Evolutionary conservation across 768 basidiomycete species (phyloP).

Genomic region (Pholiota molesta): DNA sequence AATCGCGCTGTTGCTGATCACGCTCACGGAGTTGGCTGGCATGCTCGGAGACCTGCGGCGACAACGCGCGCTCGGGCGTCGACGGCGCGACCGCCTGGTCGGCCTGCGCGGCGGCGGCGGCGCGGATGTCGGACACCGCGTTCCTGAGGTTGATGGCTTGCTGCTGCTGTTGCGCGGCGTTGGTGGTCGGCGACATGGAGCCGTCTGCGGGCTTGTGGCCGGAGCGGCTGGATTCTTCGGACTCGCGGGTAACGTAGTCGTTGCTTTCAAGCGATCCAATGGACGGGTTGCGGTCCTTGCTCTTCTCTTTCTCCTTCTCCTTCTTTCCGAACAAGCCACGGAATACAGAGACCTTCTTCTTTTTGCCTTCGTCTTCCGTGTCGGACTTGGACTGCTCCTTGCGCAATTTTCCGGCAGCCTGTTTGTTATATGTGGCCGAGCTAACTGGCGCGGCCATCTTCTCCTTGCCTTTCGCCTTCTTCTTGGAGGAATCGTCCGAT

Average conservation of each 20-base stretch:
- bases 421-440: constrained; percentile 37
- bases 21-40: constrained; percentile 80
- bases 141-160: constrained; percentile 25
- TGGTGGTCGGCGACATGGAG: constrained; percentile 54
- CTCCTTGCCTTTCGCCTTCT: constrained; percentile 56
- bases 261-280: constrained; percentile 56
- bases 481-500: constrained; percentile 37
- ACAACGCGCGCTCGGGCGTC: constrained; percentile 28
- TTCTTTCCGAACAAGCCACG: constrained; percentile 74
- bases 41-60: constrained; percentile 59
- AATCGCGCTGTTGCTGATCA: constrained; percentile 85
- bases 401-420: constrained; percentile 40
- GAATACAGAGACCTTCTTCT: constrained; percentile 77
- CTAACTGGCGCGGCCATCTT: constrained; percentile 51
- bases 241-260: constrained; percentile 44
- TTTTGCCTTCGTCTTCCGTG: constrained; percentile 48
- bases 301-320: constrained; percentile 72
- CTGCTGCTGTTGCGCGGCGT: constrained; percentile 60
- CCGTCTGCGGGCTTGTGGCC: constrained; percentile 40
- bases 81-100: constrained; percentile 27
- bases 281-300: constrained; percentile 35
- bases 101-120: constrained; percentile 8
- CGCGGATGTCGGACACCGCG: constrained; percentile 15
- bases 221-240: constrained; percentile 68
- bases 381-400: constrained; percentile 39